Percentiles rank a stretch among this genome's conserved stretches.
These are phyloP conservation scores for Phaffia rhodozyma DNA, from an alignment of 1,284 basidiomycete species.

Conservation along the genomic window DNA sequence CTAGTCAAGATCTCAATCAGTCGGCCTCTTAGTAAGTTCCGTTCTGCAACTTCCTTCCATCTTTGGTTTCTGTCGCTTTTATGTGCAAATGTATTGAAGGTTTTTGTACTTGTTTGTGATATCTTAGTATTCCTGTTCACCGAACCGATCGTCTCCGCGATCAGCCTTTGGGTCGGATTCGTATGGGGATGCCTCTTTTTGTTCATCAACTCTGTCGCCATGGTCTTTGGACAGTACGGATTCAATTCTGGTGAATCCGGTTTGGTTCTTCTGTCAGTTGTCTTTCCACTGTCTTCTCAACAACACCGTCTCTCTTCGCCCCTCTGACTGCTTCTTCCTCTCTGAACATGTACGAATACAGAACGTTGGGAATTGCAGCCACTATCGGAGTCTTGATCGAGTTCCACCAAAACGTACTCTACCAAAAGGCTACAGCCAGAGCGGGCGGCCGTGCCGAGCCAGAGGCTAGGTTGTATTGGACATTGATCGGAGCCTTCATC, in stretches of 20 bases:
- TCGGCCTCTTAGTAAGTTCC: constrained; percentile 10
- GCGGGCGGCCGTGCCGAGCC: constrained; percentile 7
- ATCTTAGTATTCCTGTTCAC: constrained; percentile 28
- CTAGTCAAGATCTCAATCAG: constrained; percentile 11
- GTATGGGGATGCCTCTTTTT: constrained; percentile 33
- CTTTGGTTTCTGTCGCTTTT: constrained; percentile 19
- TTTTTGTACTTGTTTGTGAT: background rate
- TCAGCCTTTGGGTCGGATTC: constrained; percentile 38
- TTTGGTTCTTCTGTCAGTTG: constrained; percentile 25
- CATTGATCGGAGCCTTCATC: constrained; percentile 5
- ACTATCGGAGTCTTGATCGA: constrained; percentile 2
- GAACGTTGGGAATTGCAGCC: constrained; percentile 1
- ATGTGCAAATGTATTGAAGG: background rate
- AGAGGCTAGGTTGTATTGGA: constrained; percentile 8
- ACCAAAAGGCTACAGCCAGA: background rate
- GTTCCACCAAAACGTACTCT: constrained; percentile 4
- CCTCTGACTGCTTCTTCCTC: background rate
- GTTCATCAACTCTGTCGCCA: constrained; percentile 14
- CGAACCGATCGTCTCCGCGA: constrained; percentile 38
- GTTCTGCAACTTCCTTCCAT: constrained; percentile 9
- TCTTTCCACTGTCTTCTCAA: background rate
- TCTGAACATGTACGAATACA: background rate
- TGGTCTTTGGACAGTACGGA: constrained; percentile 30
- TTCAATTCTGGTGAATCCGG: constrained; percentile 27
- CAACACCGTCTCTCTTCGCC: background rate